Evolutionary conservation across 257 asterid species (phyloP), one percentile per base, ranked within the genome.

Genomic region (Marsdenia floribunda): DNA sequence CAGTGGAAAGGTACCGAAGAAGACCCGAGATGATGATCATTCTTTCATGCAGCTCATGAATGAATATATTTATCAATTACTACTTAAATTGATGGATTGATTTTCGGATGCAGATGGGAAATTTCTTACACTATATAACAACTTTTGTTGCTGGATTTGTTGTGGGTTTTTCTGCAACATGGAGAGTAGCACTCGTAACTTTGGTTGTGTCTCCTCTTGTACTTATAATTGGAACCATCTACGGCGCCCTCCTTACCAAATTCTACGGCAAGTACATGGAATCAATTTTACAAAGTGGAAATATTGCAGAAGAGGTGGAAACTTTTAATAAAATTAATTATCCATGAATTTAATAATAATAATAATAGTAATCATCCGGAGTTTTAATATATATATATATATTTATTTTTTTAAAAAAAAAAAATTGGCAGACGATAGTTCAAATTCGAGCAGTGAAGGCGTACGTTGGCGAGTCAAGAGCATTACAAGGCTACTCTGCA

Each of bases 81-180:
- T 29, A 29, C 1, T 29, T 29, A 29, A 1, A 29, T 29, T 29
- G 33, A 29, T 29, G 33, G 33, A 29, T 29, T 29, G 33, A 29
- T 29, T 29, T 29, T 29, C 33, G 33, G 33, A 29, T 29, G 79
- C 89, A 90, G 98, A 79, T 93, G 92, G 98, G 98, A 18, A 93
- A 93, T 90, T 93, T 93, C 89, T 82, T 93, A 87, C 98, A 93
- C 77, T 93, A 93, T 82, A 87, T 93, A 91, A 97, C 98, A 75
- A 93, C 96, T 64, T 90, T 91, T 80, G 90, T 91, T 53, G 86
- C 97, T 68, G 98, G 97, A 80, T 91, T 93, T 81, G 91, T 89
- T 75, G 97, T 93, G 78, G 98, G 98, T 6, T 93, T 93, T 73
- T 86, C 88, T 49, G 98, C 98, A 70, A 97, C 88, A 16, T 93